Evolutionary conservation across 2,329 filamentous ascomycete genomes (phyloP).

Genomic region (Aspergillus fructus): DNA sequence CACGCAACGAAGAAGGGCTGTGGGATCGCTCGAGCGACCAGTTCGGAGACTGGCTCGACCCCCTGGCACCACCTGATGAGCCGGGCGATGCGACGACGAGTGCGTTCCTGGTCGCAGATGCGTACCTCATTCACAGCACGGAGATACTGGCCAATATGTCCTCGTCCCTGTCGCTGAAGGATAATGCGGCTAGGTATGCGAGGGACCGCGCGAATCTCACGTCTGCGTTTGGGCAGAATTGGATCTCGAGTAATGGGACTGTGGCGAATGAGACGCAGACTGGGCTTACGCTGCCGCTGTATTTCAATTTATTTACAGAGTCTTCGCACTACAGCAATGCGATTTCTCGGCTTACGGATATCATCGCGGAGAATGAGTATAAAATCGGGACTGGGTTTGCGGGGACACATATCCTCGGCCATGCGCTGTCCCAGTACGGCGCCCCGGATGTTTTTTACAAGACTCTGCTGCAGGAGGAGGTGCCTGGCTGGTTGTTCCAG

Average conservation of each 20-base stretch:
- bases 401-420: slow-evolving; percentile 23
- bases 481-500: slow-evolving; percentile 35
- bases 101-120: slow-evolving; percentile 31
- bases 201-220: slow-evolving; percentile 14
- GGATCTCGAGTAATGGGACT: slow-evolving; percentile 25
- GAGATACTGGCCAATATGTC: slow-evolving; percentile 28
- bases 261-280: slow-evolving; percentile 32
- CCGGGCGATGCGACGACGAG: slow-evolving; percentile 31
- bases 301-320: slow-evolving; percentile 24
- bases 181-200: slow-evolving; percentile 16
- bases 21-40: slow-evolving; percentile 23
- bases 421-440: slow-evolving; percentile 23
- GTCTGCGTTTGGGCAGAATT: slow-evolving; percentile 27
- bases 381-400: slow-evolving; percentile 33
- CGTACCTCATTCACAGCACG: slow-evolving; percentile 35
- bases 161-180: slow-evolving; percentile 5
- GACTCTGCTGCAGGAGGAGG: slow-evolving; percentile 13
- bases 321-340: background rate
- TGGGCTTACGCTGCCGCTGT: slow-evolving; percentile 27
- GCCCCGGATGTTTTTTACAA: slow-evolving; percentile 10
- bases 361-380: slow-evolving; percentile 19
- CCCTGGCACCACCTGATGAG: slow-evolving; percentile 30
- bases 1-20: slow-evolving; percentile 9
- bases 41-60: slow-evolving; percentile 41
- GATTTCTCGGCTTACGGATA: background rate